Percentiles rank a stretch among this genome's conserved stretches.
Evolutionary conservation across 306 rosid species (phyloP).

Genomic region (Quercus robur): DNA sequence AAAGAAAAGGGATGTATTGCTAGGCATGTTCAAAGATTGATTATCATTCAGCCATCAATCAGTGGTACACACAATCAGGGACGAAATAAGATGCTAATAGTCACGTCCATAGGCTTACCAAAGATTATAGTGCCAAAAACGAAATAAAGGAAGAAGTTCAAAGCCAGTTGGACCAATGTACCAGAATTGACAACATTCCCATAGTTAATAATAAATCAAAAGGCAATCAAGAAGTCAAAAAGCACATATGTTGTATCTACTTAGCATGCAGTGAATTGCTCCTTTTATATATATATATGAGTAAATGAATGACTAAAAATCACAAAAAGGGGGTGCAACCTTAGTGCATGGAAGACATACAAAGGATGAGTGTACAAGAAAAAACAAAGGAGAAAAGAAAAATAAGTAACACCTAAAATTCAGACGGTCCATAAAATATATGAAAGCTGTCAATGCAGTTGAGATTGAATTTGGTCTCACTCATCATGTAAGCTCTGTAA

Average conservation of each 20-base stretch:
- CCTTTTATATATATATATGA: too few relatives aligned
- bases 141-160: not conserved
- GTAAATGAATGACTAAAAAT: too few relatives aligned
- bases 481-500: too few relatives aligned
- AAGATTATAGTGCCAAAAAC: not conserved
- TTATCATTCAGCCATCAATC: slow-evolving; percentile 12
- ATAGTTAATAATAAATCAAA: not conserved
- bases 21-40: slow-evolving; percentile 12
- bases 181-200: not conserved
- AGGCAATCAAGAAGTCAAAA: not conserved
- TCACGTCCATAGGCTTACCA: not conserved
- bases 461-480: too few relatives aligned
- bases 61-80: slow-evolving; percentile 7
- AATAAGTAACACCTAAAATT: too few relatives aligned
- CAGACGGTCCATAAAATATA: too few relatives aligned
- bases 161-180: not conserved
- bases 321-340: too few relatives aligned
- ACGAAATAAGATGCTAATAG: slow-evolving; percentile 1
- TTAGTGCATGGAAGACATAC: too few relatives aligned
- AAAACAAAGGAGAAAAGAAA: too few relatives aligned
- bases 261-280: not conserved
- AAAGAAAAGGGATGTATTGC: slow-evolving; percentile 1
- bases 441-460: too few relatives aligned
- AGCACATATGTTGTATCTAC: not conserved
- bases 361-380: too few relatives aligned